Percentiles rank a stretch among this genome's conserved stretches.
Evolutionary conservation across 2,329 filamentous ascomycete species (phyloP).

Genomic region (Sphaerulina vaccinii): DNA sequence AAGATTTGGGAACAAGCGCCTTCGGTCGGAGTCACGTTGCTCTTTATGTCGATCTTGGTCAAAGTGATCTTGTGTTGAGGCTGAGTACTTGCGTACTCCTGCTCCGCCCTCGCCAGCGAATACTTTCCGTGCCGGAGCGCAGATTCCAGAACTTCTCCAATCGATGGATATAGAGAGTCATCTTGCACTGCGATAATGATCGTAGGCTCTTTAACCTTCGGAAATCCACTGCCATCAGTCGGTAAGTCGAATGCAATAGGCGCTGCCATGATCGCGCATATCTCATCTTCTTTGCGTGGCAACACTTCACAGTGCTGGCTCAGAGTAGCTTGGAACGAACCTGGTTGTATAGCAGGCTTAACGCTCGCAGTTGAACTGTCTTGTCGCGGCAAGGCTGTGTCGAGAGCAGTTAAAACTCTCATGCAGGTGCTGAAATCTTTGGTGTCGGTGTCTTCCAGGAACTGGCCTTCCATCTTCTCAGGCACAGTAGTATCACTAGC

Average conservation of each 20-base stretch:
- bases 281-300: background rate
- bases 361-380: background rate
- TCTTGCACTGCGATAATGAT: background rate
- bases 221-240: background rate
- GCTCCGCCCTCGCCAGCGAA: no score
- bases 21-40: background rate
- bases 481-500: no score
- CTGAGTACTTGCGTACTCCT: no score
- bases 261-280: background rate
- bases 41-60: background rate
- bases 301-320: background rate
- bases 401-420: background rate
- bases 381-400: background rate
- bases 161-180: background rate
- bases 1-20: background rate
- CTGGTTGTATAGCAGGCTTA: background rate
- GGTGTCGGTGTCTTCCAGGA: background rate
- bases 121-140: no score
- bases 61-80: background rate
- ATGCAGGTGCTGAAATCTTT: background rate
- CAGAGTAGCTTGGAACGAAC: background rate
- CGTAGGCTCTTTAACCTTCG: background rate
- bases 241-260: background rate
- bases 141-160: no score
- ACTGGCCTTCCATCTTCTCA: background rate